phyloP scores from a whole-genome alignment of 2,329 filamentous ascomycete species.

The Pyrenophora tritici-repentis region DNA sequence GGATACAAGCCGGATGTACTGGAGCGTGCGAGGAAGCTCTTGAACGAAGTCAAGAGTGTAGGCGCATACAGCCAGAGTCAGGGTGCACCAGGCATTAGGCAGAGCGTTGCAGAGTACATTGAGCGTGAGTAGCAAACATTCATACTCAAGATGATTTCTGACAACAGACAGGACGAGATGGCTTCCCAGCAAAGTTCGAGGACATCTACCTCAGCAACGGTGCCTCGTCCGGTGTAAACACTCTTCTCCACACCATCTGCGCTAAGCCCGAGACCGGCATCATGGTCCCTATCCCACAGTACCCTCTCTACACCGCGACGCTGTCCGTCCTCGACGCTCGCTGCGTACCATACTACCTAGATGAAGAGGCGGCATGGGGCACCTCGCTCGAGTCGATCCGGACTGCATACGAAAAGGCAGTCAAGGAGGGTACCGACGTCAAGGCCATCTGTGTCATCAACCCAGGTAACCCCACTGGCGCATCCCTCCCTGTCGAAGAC shows the following conservation, averaged over 20 bases:
- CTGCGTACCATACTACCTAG: conserved; percentile 90
- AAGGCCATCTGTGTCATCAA: conserved; percentile 97
- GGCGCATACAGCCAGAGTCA: conserved; percentile 96
- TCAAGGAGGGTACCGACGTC: conserved; percentile 78
- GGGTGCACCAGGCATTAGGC: conserved; percentile 81
- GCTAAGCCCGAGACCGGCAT: conserved; percentile 76
- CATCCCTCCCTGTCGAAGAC: conserved; percentile 77
- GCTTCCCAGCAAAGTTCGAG: conserved; percentile 77
- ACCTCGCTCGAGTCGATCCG: conserved; percentile 83
- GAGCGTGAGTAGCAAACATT: conserved; percentile 63
- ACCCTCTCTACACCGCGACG: conserved; percentile 95
- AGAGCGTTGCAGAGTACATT: conserved; percentile 91
- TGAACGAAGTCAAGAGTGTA: conserved; percentile 85
- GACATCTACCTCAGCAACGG: conserved; percentile 90
- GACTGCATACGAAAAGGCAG: conserved; percentile 73
- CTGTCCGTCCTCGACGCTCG: conserved; percentile 82
- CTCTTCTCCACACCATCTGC: conserved; percentile 87
- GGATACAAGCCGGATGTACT: conserved; percentile 92
- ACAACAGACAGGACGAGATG: conserved; percentile 71
- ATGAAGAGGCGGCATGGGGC: conserved; percentile 85
- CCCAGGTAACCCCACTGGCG: conserved; percentile 95
- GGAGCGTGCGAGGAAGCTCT: conserved; percentile 77
- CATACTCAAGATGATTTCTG: neutral
- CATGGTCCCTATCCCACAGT: conserved; percentile 94
- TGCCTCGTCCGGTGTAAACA: conserved; percentile 93